Evolutionary conservation across 1,284 basidiomycete genomes (phyloP), one percentile per base, ranked within the genome.

Genomic region (Porogramme epimiltina): DNA sequence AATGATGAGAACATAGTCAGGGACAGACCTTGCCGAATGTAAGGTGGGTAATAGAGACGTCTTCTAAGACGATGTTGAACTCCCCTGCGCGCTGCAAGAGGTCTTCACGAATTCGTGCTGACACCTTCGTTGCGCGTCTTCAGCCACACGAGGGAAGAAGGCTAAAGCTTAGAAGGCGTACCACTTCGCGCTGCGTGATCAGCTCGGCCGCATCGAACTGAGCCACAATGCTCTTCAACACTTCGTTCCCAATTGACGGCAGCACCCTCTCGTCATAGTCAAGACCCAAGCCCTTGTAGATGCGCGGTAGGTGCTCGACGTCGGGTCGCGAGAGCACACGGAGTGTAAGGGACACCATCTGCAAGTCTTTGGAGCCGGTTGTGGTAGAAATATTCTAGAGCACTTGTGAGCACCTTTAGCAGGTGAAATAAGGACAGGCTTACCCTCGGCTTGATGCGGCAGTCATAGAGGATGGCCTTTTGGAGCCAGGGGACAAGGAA

Each of bases 121-220:
- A 95, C 28, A 98, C 90, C 88, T 91, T 28, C 16, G 24, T 2
- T 16, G 15, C 36, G 25, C 8, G 16, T 4, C 25, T 16, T 39
- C 25, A 47, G 34, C 20, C 37, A 23, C 25, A 38, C 6, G 11
- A 4, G 5, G 18, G 2, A 6, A 24, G 22, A 23, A 9, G 15
- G 8, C 10, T 5, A 3, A 2, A 18, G 1, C 16, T 31, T 3
- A 28, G n/a, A n/a, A n/a, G 11, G 50, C 54, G 33, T 31, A 88
- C 89, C 56, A 92, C 84, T 79, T 92, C 89, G 63, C 89, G 85
- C 66, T 92, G 89, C 2, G 89, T 92, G 58, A 92, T 99, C 62
- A 99, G 78, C 74, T 99, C 96, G 18, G 96, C 95, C 38, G 96
- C 96, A 72, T 99, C 96, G 63, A 98, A 99, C 70, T 99, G 96